phyloP scores from a whole-genome alignment of 495 filamentous ascomycete genomes.

The Margaritispora aquatica region DNA sequence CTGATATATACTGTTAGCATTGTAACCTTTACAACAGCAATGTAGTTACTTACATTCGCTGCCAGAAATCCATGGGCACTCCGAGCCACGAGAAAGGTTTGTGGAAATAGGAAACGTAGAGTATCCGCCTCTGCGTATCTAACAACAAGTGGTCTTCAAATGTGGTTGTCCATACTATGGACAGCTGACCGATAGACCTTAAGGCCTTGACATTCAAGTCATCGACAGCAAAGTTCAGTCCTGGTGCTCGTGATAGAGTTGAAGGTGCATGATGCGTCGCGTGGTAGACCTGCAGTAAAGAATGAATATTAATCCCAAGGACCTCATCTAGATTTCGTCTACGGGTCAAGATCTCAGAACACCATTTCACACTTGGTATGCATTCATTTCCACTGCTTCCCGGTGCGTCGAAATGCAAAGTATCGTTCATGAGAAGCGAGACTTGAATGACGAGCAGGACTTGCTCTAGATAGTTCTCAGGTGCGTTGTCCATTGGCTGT shows the following conservation, averaged over 20 bases:
- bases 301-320: not conserved
- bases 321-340: not conserved
- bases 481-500: not conserved
- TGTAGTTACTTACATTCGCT: not conserved
- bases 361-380: not conserved
- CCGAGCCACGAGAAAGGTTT: not conserved
- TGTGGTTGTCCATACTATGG: not conserved
- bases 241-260: not conserved
- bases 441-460: not conserved
- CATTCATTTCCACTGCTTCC: not conserved
- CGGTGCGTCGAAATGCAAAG: not conserved
- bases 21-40: not conserved
- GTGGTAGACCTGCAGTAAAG: not conserved
- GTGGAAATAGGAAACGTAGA: not conserved
- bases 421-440: not conserved
- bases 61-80: not conserved
- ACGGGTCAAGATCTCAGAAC: not conserved
- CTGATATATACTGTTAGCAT: not conserved
- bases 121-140: not conserved
- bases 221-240: not conserved
- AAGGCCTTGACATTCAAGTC: not conserved
- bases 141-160: not conserved
- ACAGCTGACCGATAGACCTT: not conserved
- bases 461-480: not conserved
- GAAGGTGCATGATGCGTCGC: not conserved